A percentile compares a stretch with the other conserved stretches of the same genome.
phyloP scores from a whole-genome alignment of 1,139 yeast genomes.

The Magnusiomyces ingens region DNA sequence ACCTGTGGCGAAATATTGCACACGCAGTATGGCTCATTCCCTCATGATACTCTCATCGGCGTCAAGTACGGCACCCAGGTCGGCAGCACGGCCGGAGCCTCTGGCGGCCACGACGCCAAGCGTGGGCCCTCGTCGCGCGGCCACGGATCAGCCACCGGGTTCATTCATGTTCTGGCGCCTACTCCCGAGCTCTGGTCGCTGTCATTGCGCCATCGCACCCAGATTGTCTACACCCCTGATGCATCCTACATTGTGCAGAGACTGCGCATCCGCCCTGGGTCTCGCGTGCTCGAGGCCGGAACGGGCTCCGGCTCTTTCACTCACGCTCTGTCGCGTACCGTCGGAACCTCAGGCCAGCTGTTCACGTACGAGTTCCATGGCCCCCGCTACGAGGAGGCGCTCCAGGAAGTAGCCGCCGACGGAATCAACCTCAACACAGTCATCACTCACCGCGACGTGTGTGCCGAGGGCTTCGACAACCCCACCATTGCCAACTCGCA shows the following conservation, averaged over 20 bases:
- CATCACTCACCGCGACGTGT: conserved; percentile 88
- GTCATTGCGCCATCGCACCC: conserved; percentile 94
- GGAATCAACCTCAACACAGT: conserved; percentile 46
- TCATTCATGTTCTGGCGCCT: conserved; percentile 81
- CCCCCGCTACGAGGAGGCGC: conserved; percentile 73
- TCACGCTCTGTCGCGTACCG: conserved; percentile 83
- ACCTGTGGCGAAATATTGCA: conserved; percentile 55
- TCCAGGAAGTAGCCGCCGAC: conserved; percentile 67
- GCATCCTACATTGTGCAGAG: conserved; percentile 85
- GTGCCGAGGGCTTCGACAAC: conserved; percentile 67
- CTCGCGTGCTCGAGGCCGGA: conserved; percentile 89
- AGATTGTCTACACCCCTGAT: conserved; percentile 94
- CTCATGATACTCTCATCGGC: conserved; percentile 78
- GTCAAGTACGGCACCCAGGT: conserved; percentile 79
- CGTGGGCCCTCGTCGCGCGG: conserved; percentile 1
- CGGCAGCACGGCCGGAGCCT: conserved; percentile 62
- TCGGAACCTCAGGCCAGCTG: conserved; percentile 53
- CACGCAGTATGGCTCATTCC: conserved; percentile 84
- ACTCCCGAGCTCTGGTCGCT: conserved; percentile 95
- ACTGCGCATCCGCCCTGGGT: conserved; percentile 63
- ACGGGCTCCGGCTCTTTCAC: conserved; percentile 97
- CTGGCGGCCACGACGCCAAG: too few relatives aligned
- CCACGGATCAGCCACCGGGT: conserved; percentile 41
- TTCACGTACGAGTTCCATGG: conserved; percentile 90
- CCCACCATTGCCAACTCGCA: conserved; percentile 32